These are phyloP conservation scores for Candida loeiensis DNA, from an alignment of 805 yeast species.

Conservation along the genomic window DNA sequence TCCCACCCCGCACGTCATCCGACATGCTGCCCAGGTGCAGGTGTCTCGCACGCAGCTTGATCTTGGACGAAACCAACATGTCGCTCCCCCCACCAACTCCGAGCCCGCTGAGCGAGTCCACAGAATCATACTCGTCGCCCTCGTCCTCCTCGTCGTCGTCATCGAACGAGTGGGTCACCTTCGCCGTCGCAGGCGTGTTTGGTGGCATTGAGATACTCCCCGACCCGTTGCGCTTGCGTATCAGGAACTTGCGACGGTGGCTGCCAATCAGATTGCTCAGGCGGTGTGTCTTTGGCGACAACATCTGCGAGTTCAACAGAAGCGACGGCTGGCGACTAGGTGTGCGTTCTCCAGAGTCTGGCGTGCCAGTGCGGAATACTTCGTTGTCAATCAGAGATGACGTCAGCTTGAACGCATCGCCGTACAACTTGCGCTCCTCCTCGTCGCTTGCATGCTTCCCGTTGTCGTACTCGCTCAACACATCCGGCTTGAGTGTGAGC, in stretches of 20 bases:
- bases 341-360: slow-evolving; percentile 22
- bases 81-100: slow-evolving; percentile 48
- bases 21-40: slow-evolving; percentile 28
- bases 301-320: slow-evolving; percentile 25
- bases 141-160: slow-evolving; percentile 30
- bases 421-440: slow-evolving; percentile 35
- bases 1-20: slow-evolving; percentile 14
- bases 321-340: slow-evolving; percentile 40
- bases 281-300: slow-evolving; percentile 37
- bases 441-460: slow-evolving; percentile 14
- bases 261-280: slow-evolving; percentile 34
- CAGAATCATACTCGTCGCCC: slow-evolving; percentile 48
- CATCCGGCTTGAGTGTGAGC: slow-evolving; percentile 7
- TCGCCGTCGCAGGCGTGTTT: slow-evolving; percentile 53
- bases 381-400: slow-evolving; percentile 22
- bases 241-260: slow-evolving; percentile 61
- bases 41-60: slow-evolving; percentile 48
- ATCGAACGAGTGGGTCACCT: slow-evolving; percentile 20
- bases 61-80: slow-evolving; percentile 57
- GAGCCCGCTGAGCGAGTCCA: slow-evolving; percentile 52
- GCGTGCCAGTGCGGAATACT: slow-evolving; percentile 20
- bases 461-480: slow-evolving; percentile 10
- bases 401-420: slow-evolving; percentile 39
- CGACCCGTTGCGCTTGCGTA: slow-evolving; percentile 49
- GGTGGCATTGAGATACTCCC: slow-evolving; percentile 41